Conservation (phyloP, 164 flowering plant genomes). For the Berberis thunbergii region DNA sequence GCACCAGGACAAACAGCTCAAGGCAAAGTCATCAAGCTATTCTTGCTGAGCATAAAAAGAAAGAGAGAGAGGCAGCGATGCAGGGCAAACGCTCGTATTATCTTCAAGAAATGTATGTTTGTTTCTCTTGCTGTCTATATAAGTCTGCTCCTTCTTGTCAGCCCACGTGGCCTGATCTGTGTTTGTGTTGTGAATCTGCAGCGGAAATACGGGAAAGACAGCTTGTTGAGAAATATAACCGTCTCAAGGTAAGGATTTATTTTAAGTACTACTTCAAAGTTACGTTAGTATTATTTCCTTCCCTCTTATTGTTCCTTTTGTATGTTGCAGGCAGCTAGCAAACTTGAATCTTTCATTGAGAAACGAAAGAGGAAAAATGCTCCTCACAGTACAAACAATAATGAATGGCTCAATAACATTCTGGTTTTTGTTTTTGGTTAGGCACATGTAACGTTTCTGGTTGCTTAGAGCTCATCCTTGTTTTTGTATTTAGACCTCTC, state of each 20-base stretch:
- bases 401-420: no score
- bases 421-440: no score
- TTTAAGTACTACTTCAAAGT: not conserved
- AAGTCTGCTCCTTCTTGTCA: not conserved
- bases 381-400: slow-evolving; percentile 22
- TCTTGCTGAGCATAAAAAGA: slow-evolving; percentile 77
- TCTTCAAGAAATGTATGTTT: slow-evolving; percentile 62
- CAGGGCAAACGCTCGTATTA: slow-evolving; percentile 78
- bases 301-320: slow-evolving; percentile 1
- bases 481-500: no score
- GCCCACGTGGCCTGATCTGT: slow-evolving; percentile 3
- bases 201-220: slow-evolving; percentile 62
- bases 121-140: slow-evolving; percentile 8
- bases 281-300: not conserved
- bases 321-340: slow-evolving; percentile 54
- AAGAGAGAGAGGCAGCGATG: slow-evolving; percentile 83
- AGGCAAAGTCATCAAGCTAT: slow-evolving; percentile 39
- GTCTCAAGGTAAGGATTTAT: slow-evolving; percentile 52
- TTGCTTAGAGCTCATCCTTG: no score
- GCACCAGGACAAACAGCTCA: slow-evolving; percentile 60
- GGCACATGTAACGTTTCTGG: no score
- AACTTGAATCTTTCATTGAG: slow-evolving; percentile 74
- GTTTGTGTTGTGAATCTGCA: slow-evolving; percentile 24
- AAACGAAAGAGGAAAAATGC: slow-evolving; percentile 77
- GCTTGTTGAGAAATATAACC: slow-evolving; percentile 55